Evolutionary conservation across 176 grass and related monocot species (phyloP).

Genomic region (Bolboschoenus planiculmis): DNA sequence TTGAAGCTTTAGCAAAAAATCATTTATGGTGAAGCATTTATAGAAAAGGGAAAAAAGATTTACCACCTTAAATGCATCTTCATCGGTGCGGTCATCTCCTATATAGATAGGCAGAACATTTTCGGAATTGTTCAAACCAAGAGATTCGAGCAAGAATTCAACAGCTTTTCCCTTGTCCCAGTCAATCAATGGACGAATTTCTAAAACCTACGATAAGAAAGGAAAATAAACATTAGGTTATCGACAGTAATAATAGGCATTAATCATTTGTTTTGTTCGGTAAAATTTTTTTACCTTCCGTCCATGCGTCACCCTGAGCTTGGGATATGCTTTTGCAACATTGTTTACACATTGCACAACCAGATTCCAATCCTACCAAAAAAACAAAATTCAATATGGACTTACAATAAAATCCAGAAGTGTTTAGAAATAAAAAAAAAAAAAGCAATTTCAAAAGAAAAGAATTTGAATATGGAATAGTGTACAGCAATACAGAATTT

Average conservation of each 20-base stretch:
- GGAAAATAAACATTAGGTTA: not conserved
- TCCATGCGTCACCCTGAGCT: constrained; percentile 67
- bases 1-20: not conserved
- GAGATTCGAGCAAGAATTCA: constrained; percentile 75
- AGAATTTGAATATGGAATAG: not conserved
- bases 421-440: not conserved
- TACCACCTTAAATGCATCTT: constrained; percentile 89
- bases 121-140: constrained; percentile 39
- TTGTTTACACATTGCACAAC: constrained; percentile 53
- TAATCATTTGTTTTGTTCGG: not conserved
- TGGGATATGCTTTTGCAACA: constrained; percentile 49
- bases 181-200: constrained; percentile 82
- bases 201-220: constrained; percentile 64
- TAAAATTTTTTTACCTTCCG: constrained; percentile 54
- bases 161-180: constrained; percentile 98
- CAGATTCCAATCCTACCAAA: constrained; percentile 49
- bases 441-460: not conserved
- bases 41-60: not conserved
- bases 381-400: not conserved
- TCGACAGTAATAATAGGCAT: not conserved
- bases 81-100: constrained; percentile 89
- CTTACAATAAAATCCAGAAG: not conserved
- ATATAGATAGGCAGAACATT: constrained; percentile 81
- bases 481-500: no score
- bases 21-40: not conserved